Conservation (phyloP, 2,329 filamentous ascomycete genomes). For the Colletotrichum euphorbiae region DNA sequence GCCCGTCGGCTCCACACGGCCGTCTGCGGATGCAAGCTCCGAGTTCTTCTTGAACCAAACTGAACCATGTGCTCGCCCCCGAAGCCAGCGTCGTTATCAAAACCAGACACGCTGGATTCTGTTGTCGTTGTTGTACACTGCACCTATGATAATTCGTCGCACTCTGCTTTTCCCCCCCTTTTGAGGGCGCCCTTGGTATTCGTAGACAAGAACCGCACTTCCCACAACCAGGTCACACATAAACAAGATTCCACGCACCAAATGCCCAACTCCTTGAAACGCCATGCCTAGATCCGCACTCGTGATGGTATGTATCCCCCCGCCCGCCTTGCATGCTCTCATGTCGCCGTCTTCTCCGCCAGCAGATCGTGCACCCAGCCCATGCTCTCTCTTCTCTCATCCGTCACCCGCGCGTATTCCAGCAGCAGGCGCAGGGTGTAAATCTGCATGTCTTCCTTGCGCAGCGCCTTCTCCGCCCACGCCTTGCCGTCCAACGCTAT, state of each 20-base stretch:
- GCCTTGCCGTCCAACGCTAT: constrained; percentile 74
- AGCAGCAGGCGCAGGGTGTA: constrained; percentile 74
- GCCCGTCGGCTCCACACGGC: background rate
- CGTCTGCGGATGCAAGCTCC: background rate
- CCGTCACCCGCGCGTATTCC: constrained; percentile 70
- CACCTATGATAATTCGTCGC: background rate
- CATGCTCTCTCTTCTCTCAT: constrained; percentile 63
- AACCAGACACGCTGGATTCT: background rate
- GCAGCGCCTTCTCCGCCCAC: constrained; percentile 76
- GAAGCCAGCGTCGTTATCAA: background rate
- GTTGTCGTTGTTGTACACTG: constrained; percentile 5
- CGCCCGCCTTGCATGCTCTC: background rate
- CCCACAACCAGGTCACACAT: background rate
- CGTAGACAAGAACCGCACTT: background rate
- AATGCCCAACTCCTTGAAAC: constrained; percentile 14
- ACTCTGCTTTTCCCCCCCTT: background rate
- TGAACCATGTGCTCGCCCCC: no score
- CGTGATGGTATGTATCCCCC: background rate
- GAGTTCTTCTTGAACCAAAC: background rate
- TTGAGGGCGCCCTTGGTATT: constrained; percentile 20
- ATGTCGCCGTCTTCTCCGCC: constrained; percentile 17
- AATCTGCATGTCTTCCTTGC: constrained; percentile 79
- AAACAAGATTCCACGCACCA: background rate
- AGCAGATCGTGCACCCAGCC: constrained; percentile 66
- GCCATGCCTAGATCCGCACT: constrained; percentile 8